Percentiles rank a stretch among this genome's conserved stretches.
Evolutionary conservation across 2,329 filamentous ascomycete genomes (phyloP).

Genomic region (Pseudocercospora crystallina): DNA sequence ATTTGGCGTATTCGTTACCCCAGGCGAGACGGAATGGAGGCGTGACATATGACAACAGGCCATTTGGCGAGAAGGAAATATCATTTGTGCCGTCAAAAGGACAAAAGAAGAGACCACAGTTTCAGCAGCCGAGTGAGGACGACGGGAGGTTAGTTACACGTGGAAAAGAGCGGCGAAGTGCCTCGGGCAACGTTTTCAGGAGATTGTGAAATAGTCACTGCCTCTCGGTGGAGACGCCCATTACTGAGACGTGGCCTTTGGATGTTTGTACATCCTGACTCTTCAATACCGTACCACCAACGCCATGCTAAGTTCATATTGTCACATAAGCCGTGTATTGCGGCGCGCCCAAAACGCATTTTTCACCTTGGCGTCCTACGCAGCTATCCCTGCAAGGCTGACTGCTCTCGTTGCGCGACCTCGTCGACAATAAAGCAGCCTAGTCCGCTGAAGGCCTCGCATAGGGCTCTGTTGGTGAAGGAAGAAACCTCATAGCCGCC

Average conservation of each 20-base stretch:
- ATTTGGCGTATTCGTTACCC: conserved; percentile 48
- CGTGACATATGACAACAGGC: conserved; percentile 30
- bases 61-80: conserved; percentile 61
- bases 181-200: conserved; percentile 73
- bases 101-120: conserved; percentile 35
- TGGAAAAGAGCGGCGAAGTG: conserved; percentile 62
- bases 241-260: no score
- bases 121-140: conserved; percentile 25
- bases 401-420: conserved; percentile 41
- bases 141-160: conserved; percentile 31
- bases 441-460: conserved; percentile 86
- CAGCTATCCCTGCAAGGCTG: conserved; percentile 52
- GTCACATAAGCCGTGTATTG: no score
- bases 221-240: no score
- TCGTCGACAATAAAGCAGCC: conserved; percentile 86
- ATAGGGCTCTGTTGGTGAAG: conserved; percentile 77
- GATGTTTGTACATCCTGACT: no score
- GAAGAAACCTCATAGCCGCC: conserved; percentile 83
- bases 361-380: conserved; percentile 55
- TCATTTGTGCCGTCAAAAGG: conserved; percentile 67
- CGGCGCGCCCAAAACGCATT: conserved; percentile 37
- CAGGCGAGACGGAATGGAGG: conserved; percentile 26
- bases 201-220: conserved; percentile 51
- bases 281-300: neutral
- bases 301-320: conserved; percentile 9